Evolutionary conservation across 352 stramenopile species (phyloP), one percentile per base, ranked within the genome.

Genomic region (Globisporangium emineosum): DNA sequence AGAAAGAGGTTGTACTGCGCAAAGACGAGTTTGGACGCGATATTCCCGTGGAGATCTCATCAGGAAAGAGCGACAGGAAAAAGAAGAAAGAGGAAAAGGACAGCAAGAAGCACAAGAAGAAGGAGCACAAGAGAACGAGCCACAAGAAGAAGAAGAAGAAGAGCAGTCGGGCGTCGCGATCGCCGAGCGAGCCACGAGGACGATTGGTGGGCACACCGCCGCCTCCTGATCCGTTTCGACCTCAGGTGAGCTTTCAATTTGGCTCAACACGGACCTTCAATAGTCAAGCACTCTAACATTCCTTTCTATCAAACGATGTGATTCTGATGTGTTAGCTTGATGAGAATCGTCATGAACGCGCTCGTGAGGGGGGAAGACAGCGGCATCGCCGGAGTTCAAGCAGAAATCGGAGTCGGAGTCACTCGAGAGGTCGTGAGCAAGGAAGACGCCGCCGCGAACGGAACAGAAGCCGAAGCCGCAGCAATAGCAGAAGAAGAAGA

Each of bases 1-100:
- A 75, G 40, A 62, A 64, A 32, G 29, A 65, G 8, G 53, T 68
- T 4, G 47, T 67, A 23, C 66, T 77, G 12, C 51, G 52, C n/a
- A 92, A 91, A 57, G 86, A 95, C 63, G 86, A 95, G 55, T 95
- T 93, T 63, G 86, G 86, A 27, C 84, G 86, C 5, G 85, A 93
- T 49, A 61, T 93, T 21, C 40, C 47, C 19, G 53, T 29, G 21
- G 69, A 73, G 13, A 53, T 75, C 8, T 65, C 71, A 50, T 65
- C 71, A 50, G 35, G 40, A 3, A 55, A 43, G 30, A 65, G 13
- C 69, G 67, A 45, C 6, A 51, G 25, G 45, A 71, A 72, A 23
- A 79, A 68, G 45, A 62, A 17, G 12, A 47, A 47, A 21, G 40
- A 47, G 17, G 15, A 27, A 13, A 75, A 68, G 33, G 35, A 55